Evolutionary conservation across 345 rosid species (phyloP), one percentile per base, ranked within the genome.

Genomic region (Ricinus communis): DNA sequence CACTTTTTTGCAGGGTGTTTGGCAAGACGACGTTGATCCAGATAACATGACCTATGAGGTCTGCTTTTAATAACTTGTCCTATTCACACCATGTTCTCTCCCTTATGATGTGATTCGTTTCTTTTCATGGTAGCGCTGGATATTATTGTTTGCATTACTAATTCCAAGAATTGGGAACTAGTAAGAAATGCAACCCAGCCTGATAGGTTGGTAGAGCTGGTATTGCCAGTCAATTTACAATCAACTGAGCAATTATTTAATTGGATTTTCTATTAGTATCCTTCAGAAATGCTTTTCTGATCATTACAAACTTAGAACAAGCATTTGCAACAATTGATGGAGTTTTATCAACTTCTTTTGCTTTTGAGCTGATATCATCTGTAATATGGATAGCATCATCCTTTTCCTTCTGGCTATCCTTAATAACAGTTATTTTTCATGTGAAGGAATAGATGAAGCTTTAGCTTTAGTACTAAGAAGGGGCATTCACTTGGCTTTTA

Each of bases 31-130:
- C 40, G 33, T 89, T 13, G 85, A 89, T 82, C 91, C 82, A 5
- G 91, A 89, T 78, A 82, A 70, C 84, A 89, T 87, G 94, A 85
- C 90, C 59, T 87, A 87, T 38, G 91, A 87, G 91, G 91, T 89
- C 81, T 74, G 85, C 55, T 69, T 65, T 51, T 11, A 70, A 18
- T 33, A 53, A 69, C 59, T 65, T 68, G 67, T 61, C 27, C 25
- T 67, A 25, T n/a, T n/a, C n/a, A n/a, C n/a, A n/a, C n/a, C n/a
- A n/a, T n/a, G n/a, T 43, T 62, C 30, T 58, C 11, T 50, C 59
- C 53, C 63, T 72, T 51, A 24, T 14, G 28, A 24, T 54, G 25
- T 9, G 41, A 13, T 49, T 41, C 40, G 16, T 43, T 71, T 56
- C 7, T 27, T 28, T 59, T 15, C 24, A 53, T 25, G 24, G 22